Percentiles rank a stretch among this genome's conserved stretches.
Evolutionary conservation across 306 rosid genomes (phyloP).

Genomic region (Cicer bijugum): DNA sequence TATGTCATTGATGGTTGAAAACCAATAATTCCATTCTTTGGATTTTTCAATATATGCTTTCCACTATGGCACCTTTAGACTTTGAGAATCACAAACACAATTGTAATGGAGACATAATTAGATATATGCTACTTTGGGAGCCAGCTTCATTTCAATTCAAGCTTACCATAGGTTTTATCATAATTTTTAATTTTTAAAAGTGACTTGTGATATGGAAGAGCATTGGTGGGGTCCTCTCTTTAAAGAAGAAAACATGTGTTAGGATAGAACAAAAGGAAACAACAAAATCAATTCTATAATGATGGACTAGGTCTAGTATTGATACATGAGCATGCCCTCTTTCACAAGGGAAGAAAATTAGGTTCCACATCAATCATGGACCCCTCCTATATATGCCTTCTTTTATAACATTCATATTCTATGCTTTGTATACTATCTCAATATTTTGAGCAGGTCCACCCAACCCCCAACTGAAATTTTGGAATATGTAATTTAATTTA

Average conservation of each 20-base stretch:
- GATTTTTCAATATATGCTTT: conserved; percentile 40
- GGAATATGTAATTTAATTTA: conserved; percentile 44
- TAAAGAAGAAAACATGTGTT: conserved; percentile 53
- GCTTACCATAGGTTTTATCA: conserved; percentile 49
- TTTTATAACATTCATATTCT: conserved; percentile 65
- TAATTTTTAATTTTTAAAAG: conserved; percentile 23
- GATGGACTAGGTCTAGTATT: conserved; percentile 46
- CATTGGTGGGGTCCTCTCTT: conserved; percentile 51
- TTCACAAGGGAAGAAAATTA: conserved; percentile 74
- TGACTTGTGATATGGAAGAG: conserved; percentile 51
- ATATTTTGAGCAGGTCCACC: conserved; percentile 46
- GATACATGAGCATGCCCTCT: conserved; percentile 65
- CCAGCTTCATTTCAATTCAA: conserved; percentile 46
- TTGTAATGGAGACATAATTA: conserved; percentile 42
- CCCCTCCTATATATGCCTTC: conserved; percentile 58
- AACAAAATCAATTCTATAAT: conserved; percentile 70
- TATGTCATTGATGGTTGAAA: conserved; percentile 45
- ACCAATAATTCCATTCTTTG: conserved; percentile 42
- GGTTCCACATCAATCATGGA: conserved; percentile 67
- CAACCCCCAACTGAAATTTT: conserved; percentile 55
- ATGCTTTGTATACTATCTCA: conserved; percentile 60
- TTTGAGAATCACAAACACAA: conserved; percentile 54
- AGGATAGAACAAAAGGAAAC: conserved; percentile 63
- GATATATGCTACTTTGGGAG: conserved; percentile 54
- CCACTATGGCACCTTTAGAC: conserved; percentile 49